Base-by-base conservation (phyloP, 2,329 filamentous ascomycete genomes). In the Cercospora sesami region DNA sequence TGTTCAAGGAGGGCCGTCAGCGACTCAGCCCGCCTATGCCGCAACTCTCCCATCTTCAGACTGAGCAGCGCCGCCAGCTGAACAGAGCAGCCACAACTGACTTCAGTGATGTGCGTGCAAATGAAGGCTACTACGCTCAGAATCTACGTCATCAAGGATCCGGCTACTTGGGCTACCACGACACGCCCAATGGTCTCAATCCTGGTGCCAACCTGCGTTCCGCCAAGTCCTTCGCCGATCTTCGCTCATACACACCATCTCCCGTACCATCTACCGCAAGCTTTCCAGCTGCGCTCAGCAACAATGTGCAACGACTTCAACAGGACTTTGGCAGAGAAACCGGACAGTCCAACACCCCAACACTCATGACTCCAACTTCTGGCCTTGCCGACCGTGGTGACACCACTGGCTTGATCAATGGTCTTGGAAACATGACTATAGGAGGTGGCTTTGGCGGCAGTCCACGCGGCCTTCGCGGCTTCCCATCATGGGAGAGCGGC, bases 81-180 rank as follows among this genome's bases (percentile, higher is more conserved):
- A 97, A 93, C 82, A 90, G 95, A 70, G 94, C 95, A 16, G 95
- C 95, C n/a, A 98, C 95, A 2, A 97, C 96, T 73, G 95, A 98
- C 80, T 98, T 98, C 80, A 93, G 92, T 72, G 91, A 93, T 70
- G 88, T 91, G 62, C 87, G 91, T 64, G 91, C 90, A 69, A 90
- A 91, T 23, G 89, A 89, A 21, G 89, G 87, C 72, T 90, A 90
- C 72, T 94, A 93, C 72, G 89, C 89, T 75, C 87, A 90, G 74
- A 87, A 91, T 2, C 86, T 97, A 68, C 90, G 91, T 23, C 89
- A 94, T 71, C 92, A 94, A 73, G 90, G 90, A 30, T 92, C 91
- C 12, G 87, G 86, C 31, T 93, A 94, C n/a, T 84, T 98, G 42
- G 82, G 82, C 77, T 89, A 95, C 67, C 89, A 94, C n/a, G 92